A percentile compares a stretch with the other conserved stretches of the same genome.
Conservation (phyloP, 2,329 filamentous ascomycete genomes). For the Keithomyces neogunnii region DNA sequence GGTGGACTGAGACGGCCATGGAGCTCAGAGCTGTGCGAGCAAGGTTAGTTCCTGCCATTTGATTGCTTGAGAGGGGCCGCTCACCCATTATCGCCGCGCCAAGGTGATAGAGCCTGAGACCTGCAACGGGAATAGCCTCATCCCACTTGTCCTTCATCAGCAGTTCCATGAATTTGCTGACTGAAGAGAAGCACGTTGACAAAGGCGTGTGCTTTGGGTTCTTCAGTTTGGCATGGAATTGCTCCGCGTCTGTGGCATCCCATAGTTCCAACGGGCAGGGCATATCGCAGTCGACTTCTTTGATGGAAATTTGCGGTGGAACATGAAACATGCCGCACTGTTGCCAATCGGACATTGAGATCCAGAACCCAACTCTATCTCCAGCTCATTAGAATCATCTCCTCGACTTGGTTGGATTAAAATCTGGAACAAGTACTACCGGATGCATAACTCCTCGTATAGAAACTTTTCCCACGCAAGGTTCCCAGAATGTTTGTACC, state of each 20-base stretch:
- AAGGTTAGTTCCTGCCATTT: too few species aligned
- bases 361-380: slow-evolving; percentile 15
- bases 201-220: background rate
- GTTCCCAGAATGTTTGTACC: background rate
- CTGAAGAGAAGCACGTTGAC: background rate
- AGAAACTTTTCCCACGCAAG: background rate
- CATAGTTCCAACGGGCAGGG: slow-evolving; percentile 16
- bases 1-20: slow-evolving; percentile 3
- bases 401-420: too few species aligned
- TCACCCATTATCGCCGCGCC: background rate
- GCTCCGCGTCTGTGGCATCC: slow-evolving; percentile 12
- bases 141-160: background rate
- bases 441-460: background rate
- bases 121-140: background rate
- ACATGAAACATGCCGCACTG: slow-evolving; percentile 17
- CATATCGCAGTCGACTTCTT: slow-evolving; percentile 17
- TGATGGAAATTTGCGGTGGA: slow-evolving; percentile 12
- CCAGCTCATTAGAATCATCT: background rate
- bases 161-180: background rate
- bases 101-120: background rate
- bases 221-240: slow-evolving; percentile 9
- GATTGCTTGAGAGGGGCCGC: background rate
- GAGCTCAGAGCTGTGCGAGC: background rate
- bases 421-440: background rate
- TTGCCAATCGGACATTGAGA: slow-evolving; percentile 18